Evolutionary conservation across 1,284 basidiomycete genomes (phyloP).

Genomic region (Meira miltonrushii): DNA sequence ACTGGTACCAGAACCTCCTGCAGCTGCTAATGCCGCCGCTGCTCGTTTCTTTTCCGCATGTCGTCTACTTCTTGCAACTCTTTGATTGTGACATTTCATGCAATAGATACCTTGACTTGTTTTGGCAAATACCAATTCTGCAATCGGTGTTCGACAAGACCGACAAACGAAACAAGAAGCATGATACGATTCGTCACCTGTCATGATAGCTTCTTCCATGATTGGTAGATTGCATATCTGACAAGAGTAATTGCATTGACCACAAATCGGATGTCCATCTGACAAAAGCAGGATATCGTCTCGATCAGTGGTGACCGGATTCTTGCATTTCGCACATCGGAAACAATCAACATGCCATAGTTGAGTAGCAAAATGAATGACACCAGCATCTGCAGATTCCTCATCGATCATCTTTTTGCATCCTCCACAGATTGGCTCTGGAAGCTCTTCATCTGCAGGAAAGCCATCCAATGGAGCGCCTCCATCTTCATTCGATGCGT

Average conservation of each 20-base stretch:
- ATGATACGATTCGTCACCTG: constrained; percentile 93
- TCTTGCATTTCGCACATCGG: constrained; percentile 54
- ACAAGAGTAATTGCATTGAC: constrained; percentile 83
- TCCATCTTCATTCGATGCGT: too few species aligned
- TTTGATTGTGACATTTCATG: constrained; percentile 94
- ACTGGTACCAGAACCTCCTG: too few species aligned
- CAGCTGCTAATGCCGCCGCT: too few species aligned
- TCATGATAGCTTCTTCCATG: constrained; percentile 74
- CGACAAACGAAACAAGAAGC: constrained; percentile 98
- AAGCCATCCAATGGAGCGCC: too few species aligned
- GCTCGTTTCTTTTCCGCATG: constrained; percentile 68
- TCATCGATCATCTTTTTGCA: constrained; percentile 39
- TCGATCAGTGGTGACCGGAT: constrained; percentile 63
- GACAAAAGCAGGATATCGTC: constrained; percentile 91
- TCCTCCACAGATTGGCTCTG: constrained; percentile 42
- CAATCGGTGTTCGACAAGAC: constrained; percentile 86
- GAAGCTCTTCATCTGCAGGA: constrained; percentile 20
- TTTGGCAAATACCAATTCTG: constrained; percentile 97
- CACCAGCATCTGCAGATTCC: constrained; percentile 36
- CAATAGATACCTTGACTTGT: constrained; percentile 98
- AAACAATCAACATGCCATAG: constrained; percentile 47
- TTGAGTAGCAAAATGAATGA: constrained; percentile 43
- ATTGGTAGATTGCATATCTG: constrained; percentile 34
- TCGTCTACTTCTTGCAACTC: constrained; percentile 81
- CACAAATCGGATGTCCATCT: constrained; percentile 93